Base-by-base conservation (phyloP, 805 yeast genomes). In the Kregervanrija pseudodelftensis region DNA sequence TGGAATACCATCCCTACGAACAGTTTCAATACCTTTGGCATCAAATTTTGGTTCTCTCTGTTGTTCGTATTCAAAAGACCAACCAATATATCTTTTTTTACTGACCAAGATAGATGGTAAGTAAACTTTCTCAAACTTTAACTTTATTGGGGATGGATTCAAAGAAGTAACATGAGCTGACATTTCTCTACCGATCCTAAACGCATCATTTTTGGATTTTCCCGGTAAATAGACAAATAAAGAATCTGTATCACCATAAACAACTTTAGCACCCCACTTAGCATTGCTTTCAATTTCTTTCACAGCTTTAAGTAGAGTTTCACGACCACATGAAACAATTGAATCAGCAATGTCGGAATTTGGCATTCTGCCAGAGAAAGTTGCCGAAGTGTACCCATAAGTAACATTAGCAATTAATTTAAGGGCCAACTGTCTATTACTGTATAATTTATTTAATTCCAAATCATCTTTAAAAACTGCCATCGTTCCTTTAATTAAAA, bases 321-420 rank as follows among this genome's bases (percentile, higher is more conserved):
- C 97, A 43, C 98, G 69, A 0, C 93, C 99, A 0, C 93, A 80
- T 16, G 89, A 79, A 1, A 93, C 99, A 59, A 93, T 87, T 11
- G 95, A 84, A 65, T 93, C 99, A 0, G 99, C 96, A 30, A 93
- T 73, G 59, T 90, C 98, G 0, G 95, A 80, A 55, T 93, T 86
- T 0, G 99, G 98, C 99, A 93, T 93, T 50, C 99, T 69, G 0
- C 99, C 99, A 8, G 96, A 87, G 58, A 84, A 93, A 0, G 96
- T 79, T 0, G 99, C 99, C 1, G 96, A 84, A 0, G 97, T 75
- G 58, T 93, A 93, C 0, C 99, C 99, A 65, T 93, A 93, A 0
- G 96, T 91, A 8, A 93, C 99, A 61, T 89, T 90, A 1, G 99
- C 97, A 37, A 89, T 81, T 40, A 91, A 67, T 58, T 93, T 93